Evolutionary conservation across 164 flowering plant genomes (phyloP).

Genomic region (Litsea cubeba): DNA sequence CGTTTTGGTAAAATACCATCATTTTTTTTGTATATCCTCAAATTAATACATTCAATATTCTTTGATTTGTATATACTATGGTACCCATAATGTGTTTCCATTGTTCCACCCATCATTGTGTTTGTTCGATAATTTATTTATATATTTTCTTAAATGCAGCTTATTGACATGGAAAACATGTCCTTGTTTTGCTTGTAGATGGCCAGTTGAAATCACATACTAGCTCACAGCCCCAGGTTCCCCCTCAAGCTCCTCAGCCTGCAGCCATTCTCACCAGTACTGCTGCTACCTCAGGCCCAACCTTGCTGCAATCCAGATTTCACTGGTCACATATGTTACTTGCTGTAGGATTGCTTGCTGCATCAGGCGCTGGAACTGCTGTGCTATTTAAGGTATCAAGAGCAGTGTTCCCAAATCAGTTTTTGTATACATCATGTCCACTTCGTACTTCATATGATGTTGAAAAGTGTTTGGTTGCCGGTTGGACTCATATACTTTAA

Average conservation of each 20-base stretch:
- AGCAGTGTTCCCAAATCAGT: too few relatives aligned
- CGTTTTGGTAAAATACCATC: too few relatives aligned
- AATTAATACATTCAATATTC: too few relatives aligned
- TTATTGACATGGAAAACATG: neutral
- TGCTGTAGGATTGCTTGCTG: slow-evolving; percentile 78
- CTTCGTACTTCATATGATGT: neutral
- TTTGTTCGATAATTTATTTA: too few relatives aligned
- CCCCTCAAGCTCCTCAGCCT: slow-evolving; percentile 53
- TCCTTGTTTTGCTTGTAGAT: slow-evolving; percentile 26
- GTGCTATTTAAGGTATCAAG: slow-evolving; percentile 67
- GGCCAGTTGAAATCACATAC: slow-evolving; percentile 45
- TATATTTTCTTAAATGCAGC: too few relatives aligned
- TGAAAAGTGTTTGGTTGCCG: too few relatives aligned
- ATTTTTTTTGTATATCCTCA: too few relatives aligned
- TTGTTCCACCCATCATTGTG: too few relatives aligned
- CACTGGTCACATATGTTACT: slow-evolving; percentile 78
- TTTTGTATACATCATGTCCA: neutral
- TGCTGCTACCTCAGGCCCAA: slow-evolving; percentile 30
- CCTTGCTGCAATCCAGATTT: slow-evolving; percentile 32
- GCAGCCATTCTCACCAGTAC: slow-evolving; percentile 41
- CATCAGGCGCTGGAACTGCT: slow-evolving; percentile 88
- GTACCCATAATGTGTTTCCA: too few relatives aligned
- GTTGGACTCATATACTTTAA: too few relatives aligned
- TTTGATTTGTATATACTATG: neutral
- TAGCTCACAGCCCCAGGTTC: slow-evolving; percentile 38